These are phyloP conservation scores for Telfairia occidentalis DNA, from an alignment of 331 rosid genomes.

Conservation along the genomic window DNA sequence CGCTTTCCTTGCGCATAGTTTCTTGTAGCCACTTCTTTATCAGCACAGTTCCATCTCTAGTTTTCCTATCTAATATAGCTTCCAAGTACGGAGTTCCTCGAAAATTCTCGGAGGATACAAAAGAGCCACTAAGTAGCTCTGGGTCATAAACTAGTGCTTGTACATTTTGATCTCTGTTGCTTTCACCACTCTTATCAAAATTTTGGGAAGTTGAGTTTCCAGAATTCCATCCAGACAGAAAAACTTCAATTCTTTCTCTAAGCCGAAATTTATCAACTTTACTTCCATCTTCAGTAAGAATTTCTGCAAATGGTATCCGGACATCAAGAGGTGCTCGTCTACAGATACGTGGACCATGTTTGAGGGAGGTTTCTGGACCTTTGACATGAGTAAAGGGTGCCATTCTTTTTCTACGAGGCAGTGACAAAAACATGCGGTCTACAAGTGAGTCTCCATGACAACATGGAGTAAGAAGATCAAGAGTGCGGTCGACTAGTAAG, in stretches of 20 bases:
- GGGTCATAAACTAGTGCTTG: conserved; percentile 22
- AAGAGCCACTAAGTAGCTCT: conserved; percentile 50
- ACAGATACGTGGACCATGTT: conserved; percentile 37
- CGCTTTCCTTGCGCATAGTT: conserved; percentile 50
- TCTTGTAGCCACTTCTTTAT: conserved; percentile 94
- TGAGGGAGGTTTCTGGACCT: conserved; percentile 41
- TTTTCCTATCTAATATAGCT: conserved; percentile 71
- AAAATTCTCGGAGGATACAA: conserved; percentile 62
- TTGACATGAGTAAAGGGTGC: conserved; percentile 36
- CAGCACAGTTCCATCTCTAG: conserved; percentile 64
- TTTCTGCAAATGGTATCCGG: conserved; percentile 64
- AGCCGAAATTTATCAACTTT: conserved; percentile 35
- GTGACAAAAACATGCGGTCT: conserved; percentile 68
- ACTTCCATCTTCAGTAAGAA: conserved; percentile 47
- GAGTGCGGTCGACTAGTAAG: conserved; percentile 75
- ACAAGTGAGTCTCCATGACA: conserved; percentile 86
- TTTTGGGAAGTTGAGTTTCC: conserved; percentile 40
- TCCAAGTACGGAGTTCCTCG: conserved; percentile 77
- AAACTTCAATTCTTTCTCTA: conserved; percentile 58
- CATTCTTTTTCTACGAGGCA: conserved; percentile 48
- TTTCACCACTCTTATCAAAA: conserved; percentile 38
- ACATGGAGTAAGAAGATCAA: conserved; percentile 89
- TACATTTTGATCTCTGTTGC: conserved; percentile 35
- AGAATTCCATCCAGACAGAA: conserved; percentile 71
- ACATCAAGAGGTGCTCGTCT: conserved; percentile 67